Evolutionary conservation across 1,139 yeast species (phyloP), one percentile per base, ranked within the genome.

Genomic region (Diutina pseudorugosa): DNA sequence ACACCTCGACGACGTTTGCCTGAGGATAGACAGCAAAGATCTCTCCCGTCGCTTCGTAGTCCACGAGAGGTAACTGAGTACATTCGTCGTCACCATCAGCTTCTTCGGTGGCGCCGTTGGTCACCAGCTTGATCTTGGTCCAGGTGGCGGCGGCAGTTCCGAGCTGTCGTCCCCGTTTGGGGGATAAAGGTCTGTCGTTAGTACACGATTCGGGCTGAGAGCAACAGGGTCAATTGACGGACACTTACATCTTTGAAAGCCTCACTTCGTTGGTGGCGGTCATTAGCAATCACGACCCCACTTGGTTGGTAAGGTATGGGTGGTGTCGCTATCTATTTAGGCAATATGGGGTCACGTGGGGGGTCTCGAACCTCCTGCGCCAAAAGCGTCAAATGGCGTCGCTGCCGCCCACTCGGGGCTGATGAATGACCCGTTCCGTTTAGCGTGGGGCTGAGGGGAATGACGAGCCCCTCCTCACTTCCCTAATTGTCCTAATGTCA

Each of bases 31-130:
- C 64, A 2, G 77, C 55, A 47, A 76, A 61, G 5, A 79, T 55
- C 53, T 79, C 83, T 1, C 83, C n/a, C 83, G 52, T 66, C 60
- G 5, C 64, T 58, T 0, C 82, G 82, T 68, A 65, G 51, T 68
- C 74, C 41, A 70, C 57, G n/a, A 62, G 47, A 12, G 53, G 50
- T 16, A 25, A 3, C 20, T 56, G 60, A 20, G 54, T 55, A 20
- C 41, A 42, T 9, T 19, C 53, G 23, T 50, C 40, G 45, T 19
- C 41, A 8, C 45, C 50, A 40, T 33, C 41, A 23, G 51, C 47
- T 7, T 23, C 43, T 20, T 48, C 52, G 11, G 36, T 5, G 11
- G 21, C 30, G 33, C 53, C 50, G 4, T 30, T 33, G 44, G 73
- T 61, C 8, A 69, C 75, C 51, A 69, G 72, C 54, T 71, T 71